A percentile compares a stretch with the other conserved stretches of the same genome.
Conservation (phyloP, 2,329 filamentous ascomycete species). For the Colletotrichum shisoi region DNA sequence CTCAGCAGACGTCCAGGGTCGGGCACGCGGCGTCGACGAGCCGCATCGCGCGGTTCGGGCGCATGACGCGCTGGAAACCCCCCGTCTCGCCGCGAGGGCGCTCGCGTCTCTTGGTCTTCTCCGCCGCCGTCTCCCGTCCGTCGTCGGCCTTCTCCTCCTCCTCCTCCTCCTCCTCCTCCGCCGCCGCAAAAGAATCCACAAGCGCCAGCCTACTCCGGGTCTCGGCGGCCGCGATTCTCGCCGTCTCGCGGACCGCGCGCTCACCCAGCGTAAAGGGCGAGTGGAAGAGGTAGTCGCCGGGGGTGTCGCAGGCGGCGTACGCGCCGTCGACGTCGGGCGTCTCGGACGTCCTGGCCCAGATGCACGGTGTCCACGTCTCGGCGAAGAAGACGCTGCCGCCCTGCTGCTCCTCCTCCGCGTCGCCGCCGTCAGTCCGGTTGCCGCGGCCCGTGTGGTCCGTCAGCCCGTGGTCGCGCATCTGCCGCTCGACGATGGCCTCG, state of each 20-base stretch:
- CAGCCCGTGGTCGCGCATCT: constrained; percentile 54
- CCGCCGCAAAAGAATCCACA: too few species aligned
- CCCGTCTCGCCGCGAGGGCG: constrained; percentile 1
- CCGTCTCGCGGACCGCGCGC: constrained; percentile 43
- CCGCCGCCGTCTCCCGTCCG: not conserved
- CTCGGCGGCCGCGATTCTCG: constrained; percentile 20
- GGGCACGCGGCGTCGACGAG: constrained; percentile 19
- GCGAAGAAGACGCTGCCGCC: constrained; percentile 51
- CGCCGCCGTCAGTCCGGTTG: constrained; percentile 41
- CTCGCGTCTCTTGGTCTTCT: constrained; percentile 21
- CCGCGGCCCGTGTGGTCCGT: constrained; percentile 57
- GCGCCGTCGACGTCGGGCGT: constrained; percentile 19
- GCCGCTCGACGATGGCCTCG: constrained; percentile 57
- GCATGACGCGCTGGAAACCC: constrained; percentile 1
- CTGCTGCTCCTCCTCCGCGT: constrained; percentile 23
- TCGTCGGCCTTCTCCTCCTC: too few species aligned
- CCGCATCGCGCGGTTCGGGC: not conserved
- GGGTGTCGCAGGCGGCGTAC: constrained; percentile 50
- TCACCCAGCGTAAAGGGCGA: constrained; percentile 57
- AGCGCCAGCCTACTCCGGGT: constrained; percentile 21
- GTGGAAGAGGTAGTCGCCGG: constrained; percentile 61
- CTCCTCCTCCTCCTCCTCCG: too few species aligned
- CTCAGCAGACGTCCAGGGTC: constrained; percentile 25
- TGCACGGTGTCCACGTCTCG: constrained; percentile 56
- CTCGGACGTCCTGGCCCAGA: constrained; percentile 42